Conservation (phyloP, 495 filamentous ascomycete species). For the Tuber aestivum region DNA sequence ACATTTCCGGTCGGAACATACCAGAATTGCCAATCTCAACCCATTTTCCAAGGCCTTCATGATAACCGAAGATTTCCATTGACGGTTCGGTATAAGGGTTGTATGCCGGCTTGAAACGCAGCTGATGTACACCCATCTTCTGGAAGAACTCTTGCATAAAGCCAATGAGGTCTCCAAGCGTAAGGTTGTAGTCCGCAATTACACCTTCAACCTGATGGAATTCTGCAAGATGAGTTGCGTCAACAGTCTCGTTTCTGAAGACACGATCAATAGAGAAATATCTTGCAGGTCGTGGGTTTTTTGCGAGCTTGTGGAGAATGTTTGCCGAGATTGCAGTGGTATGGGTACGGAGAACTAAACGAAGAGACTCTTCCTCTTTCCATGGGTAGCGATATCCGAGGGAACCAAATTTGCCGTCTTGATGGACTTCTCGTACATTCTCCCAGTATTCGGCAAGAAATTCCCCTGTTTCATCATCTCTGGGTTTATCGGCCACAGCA, state of each 20-base stretch:
- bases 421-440: conserved; percentile 75
- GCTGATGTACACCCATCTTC: conserved; percentile 84
- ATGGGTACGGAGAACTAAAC: conserved; percentile 89
- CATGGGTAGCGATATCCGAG: conserved; percentile 95
- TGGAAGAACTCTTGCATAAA: conserved; percentile 96
- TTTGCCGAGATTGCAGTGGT: conserved; percentile 85
- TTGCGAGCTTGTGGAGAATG: conserved; percentile 82
- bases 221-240: conserved; percentile 92
- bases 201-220: conserved; percentile 99
- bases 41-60: conserved; percentile 81
- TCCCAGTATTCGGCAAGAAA: conserved; percentile 84
- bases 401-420: conserved; percentile 80
- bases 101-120: conserved; percentile 96
- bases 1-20: conserved; percentile 97
- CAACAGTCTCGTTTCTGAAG: conserved; percentile 92
- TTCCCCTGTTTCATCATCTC: conserved; percentile 55
- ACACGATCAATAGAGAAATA: conserved; percentile 98
- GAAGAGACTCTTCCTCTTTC: conserved; percentile 77
- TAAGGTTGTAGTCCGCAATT: conserved; percentile 89
- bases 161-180: conserved; percentile 85
- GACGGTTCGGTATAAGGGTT: conserved; percentile 97
- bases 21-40: conserved; percentile 97
- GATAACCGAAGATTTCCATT: conserved; percentile 94
- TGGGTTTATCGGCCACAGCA: conserved; percentile 64
- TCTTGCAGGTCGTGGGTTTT: conserved; percentile 70